Base-by-base conservation (phyloP, 2,329 filamentous ascomycete genomes). In the Alternaria longipes region DNA sequence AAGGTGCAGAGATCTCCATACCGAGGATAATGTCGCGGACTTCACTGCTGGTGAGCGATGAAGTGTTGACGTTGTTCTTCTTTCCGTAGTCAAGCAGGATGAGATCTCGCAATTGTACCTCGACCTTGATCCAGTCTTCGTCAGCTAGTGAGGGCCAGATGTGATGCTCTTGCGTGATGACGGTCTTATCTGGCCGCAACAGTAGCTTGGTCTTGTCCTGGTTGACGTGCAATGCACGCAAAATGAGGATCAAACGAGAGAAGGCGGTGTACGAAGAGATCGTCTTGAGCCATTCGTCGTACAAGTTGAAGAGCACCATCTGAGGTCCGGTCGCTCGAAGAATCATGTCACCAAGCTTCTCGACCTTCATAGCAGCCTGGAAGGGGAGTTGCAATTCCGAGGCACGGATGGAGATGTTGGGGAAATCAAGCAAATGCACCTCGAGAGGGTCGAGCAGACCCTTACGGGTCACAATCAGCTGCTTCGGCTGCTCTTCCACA, bases 1-100 rank as follows among this genome's bases (percentile, higher is more conserved):
- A 98, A 24, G 95, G 95, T 28, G 95, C 96, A 61, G 93, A 97
- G 60, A 99, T 99, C 79, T 99, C 96, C 96, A 99, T 99, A 86
- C 95, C 95, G 65, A 99, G 82, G 72, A 99, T 99, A 73, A 99
- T 98, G 76, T 99, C 95, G 72, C 95, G 90, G 52, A 99, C 95
- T 87, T 99, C 95, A 73, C 92, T 97, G 77, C 89, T 97, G 1
- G 95, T 99, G 81, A 99, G 85, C 78, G 93, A 97, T 16, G 96
- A 96, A 12, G 95, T 94, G 73, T 99, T 99, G 83, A 99, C 95
- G 71, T 98, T 99, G 84, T 99, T 99, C 87, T 99, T 99, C 87
- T 98, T 99, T 76, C 95, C 95, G 77, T 99, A 99, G 78, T 99
- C 95, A 70, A 98, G 97, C 69, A 99, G 78, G 73, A 99, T 99